These are phyloP conservation scores for Globisporangium cylindrosporum DNA, from an alignment of 352 stramenopile genomes.

Conservation along the genomic window DNA sequence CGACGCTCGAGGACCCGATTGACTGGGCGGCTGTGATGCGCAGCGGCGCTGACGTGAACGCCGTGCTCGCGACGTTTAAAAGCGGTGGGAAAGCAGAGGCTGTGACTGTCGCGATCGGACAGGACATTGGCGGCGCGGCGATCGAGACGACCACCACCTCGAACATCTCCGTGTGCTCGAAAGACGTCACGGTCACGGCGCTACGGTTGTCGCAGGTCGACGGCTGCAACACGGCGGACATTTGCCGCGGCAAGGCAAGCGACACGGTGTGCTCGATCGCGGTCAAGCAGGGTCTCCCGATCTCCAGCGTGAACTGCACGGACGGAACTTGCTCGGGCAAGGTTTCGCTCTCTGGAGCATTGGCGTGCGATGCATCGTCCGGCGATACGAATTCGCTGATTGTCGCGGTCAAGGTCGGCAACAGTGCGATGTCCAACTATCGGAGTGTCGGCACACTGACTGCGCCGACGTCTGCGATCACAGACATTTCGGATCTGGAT, in stretches of 20 bases:
- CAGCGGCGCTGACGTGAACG: conserved; percentile 34
- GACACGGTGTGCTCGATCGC: conserved; percentile 48
- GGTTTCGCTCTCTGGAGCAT: conserved; percentile 33
- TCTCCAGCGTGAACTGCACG: conserved; percentile 42
- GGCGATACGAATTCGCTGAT: conserved; percentile 39
- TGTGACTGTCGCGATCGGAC: conserved; percentile 47
- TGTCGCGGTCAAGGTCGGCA: conserved; percentile 47
- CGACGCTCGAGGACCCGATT: conserved; percentile 39
- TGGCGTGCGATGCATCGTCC: conserved; percentile 44
- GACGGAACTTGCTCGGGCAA: conserved; percentile 48
- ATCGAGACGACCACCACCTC: conserved; percentile 20
- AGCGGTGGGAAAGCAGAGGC: conserved; percentile 32
- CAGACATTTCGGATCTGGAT: conserved; percentile 28
- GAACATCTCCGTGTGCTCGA: conserved; percentile 51
- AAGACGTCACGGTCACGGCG: conserved; percentile 38
- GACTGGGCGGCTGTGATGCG: conserved; percentile 72
- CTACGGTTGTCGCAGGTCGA: conserved; percentile 46
- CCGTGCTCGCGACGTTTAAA: conserved; percentile 49
- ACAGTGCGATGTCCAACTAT: conserved; percentile 45
- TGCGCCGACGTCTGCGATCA: conserved; percentile 26
- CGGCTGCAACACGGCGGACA: conserved; percentile 53
- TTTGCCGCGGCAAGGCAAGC: conserved; percentile 46
- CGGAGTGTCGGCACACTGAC: conserved; percentile 42
- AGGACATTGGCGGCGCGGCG: conserved; percentile 29
- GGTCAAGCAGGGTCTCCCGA: conserved; percentile 27